Conservation (phyloP, 148 eudicot species). For the Fagopyrum tataricum region DNA sequence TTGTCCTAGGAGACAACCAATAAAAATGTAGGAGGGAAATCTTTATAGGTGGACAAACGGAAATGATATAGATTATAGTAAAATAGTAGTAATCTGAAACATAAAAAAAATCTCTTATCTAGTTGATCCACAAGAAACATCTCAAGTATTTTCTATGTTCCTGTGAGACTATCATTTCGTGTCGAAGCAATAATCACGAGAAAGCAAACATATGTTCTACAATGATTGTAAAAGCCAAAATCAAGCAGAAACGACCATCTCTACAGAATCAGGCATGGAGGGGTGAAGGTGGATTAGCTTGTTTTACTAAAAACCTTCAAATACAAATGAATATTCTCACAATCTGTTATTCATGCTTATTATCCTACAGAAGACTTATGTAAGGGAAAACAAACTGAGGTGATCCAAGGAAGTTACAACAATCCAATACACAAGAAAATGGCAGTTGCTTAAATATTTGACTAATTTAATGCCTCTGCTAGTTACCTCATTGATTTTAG, state of each 20-base stretch:
- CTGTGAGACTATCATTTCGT: neutral
- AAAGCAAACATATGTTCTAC: neutral
- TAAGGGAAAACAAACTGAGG: neutral
- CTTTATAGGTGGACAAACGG: neutral
- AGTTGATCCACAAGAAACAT: neutral
- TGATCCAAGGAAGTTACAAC: neutral
- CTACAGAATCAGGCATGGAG: neutral
- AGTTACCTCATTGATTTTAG: neutral
- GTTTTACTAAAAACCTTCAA: too few species aligned
- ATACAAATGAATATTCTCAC: neutral
- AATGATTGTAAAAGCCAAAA: neutral
- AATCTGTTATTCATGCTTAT: neutral
- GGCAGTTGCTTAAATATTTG: neutral
- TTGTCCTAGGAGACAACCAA: too few species aligned
- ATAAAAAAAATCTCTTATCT: too few species aligned
- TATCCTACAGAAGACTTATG: neutral
- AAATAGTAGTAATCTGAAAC: neutral
- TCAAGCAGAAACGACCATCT: neutral
- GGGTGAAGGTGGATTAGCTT: neutral
- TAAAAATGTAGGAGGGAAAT: too few species aligned
- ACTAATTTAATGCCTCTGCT: neutral
- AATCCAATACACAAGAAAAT: neutral
- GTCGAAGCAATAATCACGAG: too few species aligned
- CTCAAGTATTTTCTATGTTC: neutral
- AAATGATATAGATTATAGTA: neutral